A percentile compares a stretch with the other conserved stretches of the same genome.
These are phyloP conservation scores for Tarenaya hassleriana DNA, from an alignment of 345 rosid genomes.

Conservation along the genomic window DNA sequence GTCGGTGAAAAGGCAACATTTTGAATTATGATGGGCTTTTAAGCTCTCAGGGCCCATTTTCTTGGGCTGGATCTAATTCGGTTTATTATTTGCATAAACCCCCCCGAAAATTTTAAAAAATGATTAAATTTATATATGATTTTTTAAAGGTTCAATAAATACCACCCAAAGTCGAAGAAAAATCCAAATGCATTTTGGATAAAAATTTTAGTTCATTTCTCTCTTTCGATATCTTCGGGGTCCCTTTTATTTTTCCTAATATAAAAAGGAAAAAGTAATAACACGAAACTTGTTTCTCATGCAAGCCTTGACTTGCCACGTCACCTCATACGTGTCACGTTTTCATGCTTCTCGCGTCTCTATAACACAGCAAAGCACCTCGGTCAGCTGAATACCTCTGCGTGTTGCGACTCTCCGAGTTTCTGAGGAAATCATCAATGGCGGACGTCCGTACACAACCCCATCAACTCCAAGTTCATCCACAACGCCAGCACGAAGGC, in stretches of 20 bases:
- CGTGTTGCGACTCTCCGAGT: background rate
- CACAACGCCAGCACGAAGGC: slow-evolving; percentile 40
- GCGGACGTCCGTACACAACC: slow-evolving; percentile 46
- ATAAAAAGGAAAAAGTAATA: background rate
- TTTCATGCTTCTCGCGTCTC: slow-evolving; percentile 5
- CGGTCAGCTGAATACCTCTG: background rate
- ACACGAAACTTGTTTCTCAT: slow-evolving; percentile 53
- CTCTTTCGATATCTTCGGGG: too few relatives aligned
- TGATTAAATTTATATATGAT: too few relatives aligned
- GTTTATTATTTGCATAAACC: too few relatives aligned
- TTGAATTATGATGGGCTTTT: too few relatives aligned
- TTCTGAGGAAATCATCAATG: slow-evolving; percentile 22
- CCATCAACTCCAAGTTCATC: slow-evolving; percentile 59
- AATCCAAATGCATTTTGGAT: too few relatives aligned
- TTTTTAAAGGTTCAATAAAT: too few relatives aligned
- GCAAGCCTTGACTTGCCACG: slow-evolving; percentile 54
- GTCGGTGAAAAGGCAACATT: too few relatives aligned
- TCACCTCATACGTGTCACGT: slow-evolving; percentile 38
- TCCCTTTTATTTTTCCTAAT: background rate
- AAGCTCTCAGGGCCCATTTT: too few relatives aligned
- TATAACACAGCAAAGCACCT: slow-evolving; percentile 21
- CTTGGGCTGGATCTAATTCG: too few relatives aligned
- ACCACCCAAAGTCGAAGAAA: too few relatives aligned
- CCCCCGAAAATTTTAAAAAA: too few relatives aligned
- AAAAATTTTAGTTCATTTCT: slow-evolving; percentile 13